Evolutionary conservation across 2,329 filamentous ascomycete species (phyloP).

Genomic region (Fusarium sp.): DNA sequence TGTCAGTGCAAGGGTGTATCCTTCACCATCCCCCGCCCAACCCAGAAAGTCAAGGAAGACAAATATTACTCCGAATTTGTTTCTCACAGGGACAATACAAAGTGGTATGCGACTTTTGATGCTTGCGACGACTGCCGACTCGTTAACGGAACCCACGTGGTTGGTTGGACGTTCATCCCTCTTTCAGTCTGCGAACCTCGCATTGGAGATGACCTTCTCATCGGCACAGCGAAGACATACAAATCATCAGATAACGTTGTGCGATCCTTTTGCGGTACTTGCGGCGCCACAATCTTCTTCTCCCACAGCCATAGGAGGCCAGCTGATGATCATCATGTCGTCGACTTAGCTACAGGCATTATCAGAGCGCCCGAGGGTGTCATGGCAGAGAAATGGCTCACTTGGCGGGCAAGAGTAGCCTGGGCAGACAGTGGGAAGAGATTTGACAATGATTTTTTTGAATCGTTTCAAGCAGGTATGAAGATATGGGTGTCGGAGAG

Average conservation of each 20-base stretch:
- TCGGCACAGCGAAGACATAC: constrained; percentile 60
- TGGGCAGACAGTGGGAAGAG: constrained; percentile 51
- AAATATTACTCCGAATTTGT: constrained; percentile 50
- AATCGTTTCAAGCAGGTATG: constrained; percentile 53
- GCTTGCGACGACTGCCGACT: constrained; percentile 59
- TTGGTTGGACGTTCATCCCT: constrained; percentile 59
- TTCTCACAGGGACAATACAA: constrained; percentile 53
- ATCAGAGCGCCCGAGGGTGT: constrained; percentile 58
- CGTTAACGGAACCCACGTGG: constrained; percentile 55
- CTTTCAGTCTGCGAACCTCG: constrained; percentile 52
- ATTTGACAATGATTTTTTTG: constrained; percentile 53
- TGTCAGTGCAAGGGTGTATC: constrained; percentile 62
- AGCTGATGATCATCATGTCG: constrained; percentile 50
- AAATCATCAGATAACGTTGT: constrained; percentile 53
- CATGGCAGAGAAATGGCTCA: constrained; percentile 59
- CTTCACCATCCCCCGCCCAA: constrained; percentile 58
- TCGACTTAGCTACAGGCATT: constrained; percentile 59
- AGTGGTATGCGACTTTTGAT: constrained; percentile 59
- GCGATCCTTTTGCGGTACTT: constrained; percentile 59
- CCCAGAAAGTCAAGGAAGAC: constrained; percentile 46
- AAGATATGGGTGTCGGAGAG: constrained; percentile 52
- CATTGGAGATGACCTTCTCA: constrained; percentile 51
- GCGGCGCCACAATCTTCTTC: constrained; percentile 59
- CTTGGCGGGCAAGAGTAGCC: constrained; percentile 56
- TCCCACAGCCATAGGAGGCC: constrained; percentile 45